Percentiles rank a stretch among this genome's conserved stretches.
phyloP scores from a whole-genome alignment of 139 green algal species.

The Edaphochlamys debaryana region DNA sequence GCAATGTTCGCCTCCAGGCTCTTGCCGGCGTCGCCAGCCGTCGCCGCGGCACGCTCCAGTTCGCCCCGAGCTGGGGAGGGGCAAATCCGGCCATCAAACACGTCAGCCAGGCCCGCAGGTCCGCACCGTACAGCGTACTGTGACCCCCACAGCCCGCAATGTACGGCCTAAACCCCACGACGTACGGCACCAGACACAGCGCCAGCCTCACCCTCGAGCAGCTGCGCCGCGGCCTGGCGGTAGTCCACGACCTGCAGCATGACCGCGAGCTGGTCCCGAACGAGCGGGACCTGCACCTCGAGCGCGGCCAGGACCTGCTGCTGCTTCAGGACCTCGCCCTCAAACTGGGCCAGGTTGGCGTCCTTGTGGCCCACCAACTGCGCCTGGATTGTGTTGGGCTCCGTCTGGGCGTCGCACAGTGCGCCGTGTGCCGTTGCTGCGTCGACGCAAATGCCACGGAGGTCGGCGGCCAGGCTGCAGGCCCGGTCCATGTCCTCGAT shows the following conservation, averaged over 20 bases:
- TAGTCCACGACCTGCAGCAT: conserved; percentile 19
- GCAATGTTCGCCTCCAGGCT: not conserved
- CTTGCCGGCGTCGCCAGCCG: not conserved
- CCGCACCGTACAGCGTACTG: too few relatives aligned
- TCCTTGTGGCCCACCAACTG: conserved; percentile 13
- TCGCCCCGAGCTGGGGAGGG: conserved; percentile 8
- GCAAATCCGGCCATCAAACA: too few relatives aligned
- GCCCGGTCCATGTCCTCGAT: conserved; percentile 3
- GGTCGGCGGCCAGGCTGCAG: not conserved
- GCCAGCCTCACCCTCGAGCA: conserved; percentile 7
- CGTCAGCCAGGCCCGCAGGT: too few relatives aligned
- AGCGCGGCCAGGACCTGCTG: not conserved
- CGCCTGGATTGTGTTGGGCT: not conserved
- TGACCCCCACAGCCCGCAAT: too few relatives aligned
- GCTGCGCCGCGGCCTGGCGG: conserved; percentile 6
- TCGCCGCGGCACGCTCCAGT: not conserved
- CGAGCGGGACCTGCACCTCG: conserved; percentile 13
- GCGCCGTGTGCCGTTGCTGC: not conserved
- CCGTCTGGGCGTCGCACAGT: conserved; percentile 1
- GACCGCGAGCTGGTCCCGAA: conserved; percentile 2
- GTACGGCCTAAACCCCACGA: too few relatives aligned
- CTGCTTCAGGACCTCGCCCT: conserved; percentile 1
- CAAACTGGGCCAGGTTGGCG: not conserved
- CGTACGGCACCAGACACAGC: too few relatives aligned
- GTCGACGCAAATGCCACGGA: conserved; percentile 7